Base-by-base conservation (phyloP, 345 rosid genomes). In the Bretschneidera sinensis region DNA sequence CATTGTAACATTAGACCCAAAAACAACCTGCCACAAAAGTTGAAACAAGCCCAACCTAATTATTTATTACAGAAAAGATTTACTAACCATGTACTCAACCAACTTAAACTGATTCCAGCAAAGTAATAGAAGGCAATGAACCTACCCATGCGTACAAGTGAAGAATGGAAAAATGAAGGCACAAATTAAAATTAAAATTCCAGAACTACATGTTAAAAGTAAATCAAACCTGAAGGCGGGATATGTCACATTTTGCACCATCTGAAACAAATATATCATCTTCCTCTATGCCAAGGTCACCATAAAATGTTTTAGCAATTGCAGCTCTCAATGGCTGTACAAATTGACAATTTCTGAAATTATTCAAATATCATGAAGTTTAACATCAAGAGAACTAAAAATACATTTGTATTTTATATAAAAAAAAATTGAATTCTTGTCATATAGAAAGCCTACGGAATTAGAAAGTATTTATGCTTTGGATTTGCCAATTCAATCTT, bases 161-260 rank as follows among this genome's bases (percentile, higher is more conserved):
- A 31, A 31, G 4, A 4, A 31, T 24, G 25, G 5, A 25, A 21
- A n/a, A 4, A 18, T 18, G 2, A 20, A 33, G 21, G 25, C 0
- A 28, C 7, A 47, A 56, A 17, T 15, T 18, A 20, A 23, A 62
- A n/a, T 28, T 10, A 19, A 55, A 43, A 52, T 2, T 47, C 50
- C 35, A 59, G 33, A 53, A 55, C 21, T 35, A 35, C 5, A 34
- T n/a, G n/a, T 55, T 22, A 3, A 0, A 20, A 65, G 57, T 24
- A 33, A 35, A 50, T 52, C 59, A 61, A 52, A 94, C 99, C 99
- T 94, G 97, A 57, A 94, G 99, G 25, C 99, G 97, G 34, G 95
- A 82, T 65, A 90, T 94, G 57, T 94, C 97, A 70, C 97, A 88
- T 68, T 94, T 90, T 60, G 99, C 99, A 81, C 97, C 99, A 79